Evolutionary conservation across 176 grass and related monocot genomes (phyloP).

Genomic region (Pharus latifolius): DNA sequence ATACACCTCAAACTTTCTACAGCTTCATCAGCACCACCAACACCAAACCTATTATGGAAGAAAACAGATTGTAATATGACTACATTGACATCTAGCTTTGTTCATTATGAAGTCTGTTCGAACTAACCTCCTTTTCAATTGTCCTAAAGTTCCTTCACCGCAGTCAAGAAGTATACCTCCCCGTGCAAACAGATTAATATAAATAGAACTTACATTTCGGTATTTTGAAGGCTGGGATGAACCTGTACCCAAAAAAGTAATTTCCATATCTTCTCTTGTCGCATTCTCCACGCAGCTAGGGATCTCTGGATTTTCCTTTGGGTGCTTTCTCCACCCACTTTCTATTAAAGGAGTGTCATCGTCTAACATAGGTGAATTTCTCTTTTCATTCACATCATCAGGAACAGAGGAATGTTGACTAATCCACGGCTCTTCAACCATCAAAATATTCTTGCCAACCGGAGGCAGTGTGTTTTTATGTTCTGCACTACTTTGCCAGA

Average conservation of each 20-base stretch:
- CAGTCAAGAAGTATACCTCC: slow-evolving; percentile 94
- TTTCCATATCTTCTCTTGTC: slow-evolving; percentile 86
- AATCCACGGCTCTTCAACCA: slow-evolving; percentile 84
- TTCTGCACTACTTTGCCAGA: slow-evolving; percentile 39
- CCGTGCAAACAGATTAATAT: slow-evolving; percentile 74
- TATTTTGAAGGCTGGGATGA: slow-evolving; percentile 96
- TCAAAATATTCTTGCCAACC: slow-evolving; percentile 23
- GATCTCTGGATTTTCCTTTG: slow-evolving; percentile 28
- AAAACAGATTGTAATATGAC: slow-evolving; percentile 1
- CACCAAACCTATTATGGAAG: slow-evolving; percentile 53
- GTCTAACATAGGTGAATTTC: slow-evolving; percentile 27
- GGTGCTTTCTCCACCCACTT: slow-evolving; percentile 23
- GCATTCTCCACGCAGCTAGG: slow-evolving; percentile 61
- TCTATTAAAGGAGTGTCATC: slow-evolving; percentile 28
- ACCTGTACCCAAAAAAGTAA: slow-evolving; percentile 82
- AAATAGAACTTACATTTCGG: slow-evolving; percentile 92
- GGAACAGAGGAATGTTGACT: slow-evolving; percentile 20
- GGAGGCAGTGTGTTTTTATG: slow-evolving; percentile 14
- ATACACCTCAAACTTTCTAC: slow-evolving; percentile 68
- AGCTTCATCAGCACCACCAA: slow-evolving; percentile 69
- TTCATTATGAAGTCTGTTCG: background rate
- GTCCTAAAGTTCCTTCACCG: slow-evolving; percentile 88
- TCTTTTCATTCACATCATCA: slow-evolving; percentile 18
- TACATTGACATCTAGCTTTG: slow-evolving; percentile 9
- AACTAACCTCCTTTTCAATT: slow-evolving; percentile 84